Conservation (phyloP, 1,139 yeast species). For the Sugiyamaella neomexicana region DNA sequence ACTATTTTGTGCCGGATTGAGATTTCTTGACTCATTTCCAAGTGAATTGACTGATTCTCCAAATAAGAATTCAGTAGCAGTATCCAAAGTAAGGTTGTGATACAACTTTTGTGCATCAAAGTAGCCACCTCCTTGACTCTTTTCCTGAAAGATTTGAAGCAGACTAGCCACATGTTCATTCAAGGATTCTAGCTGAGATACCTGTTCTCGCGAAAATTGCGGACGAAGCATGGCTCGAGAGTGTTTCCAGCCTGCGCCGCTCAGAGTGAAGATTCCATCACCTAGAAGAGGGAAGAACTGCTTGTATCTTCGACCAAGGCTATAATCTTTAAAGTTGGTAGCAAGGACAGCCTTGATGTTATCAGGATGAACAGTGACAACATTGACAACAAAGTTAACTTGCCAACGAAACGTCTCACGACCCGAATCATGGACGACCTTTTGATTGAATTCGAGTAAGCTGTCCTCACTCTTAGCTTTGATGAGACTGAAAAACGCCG, state of each 20-base stretch:
- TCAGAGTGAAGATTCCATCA: conserved; percentile 58
- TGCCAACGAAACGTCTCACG: conserved; percentile 24
- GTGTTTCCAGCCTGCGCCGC: conserved; percentile 59
- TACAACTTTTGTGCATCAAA: conserved; percentile 54
- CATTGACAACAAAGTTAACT: conserved; percentile 21
- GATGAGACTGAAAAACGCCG: conserved; percentile 14
- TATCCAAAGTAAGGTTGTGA: conserved; percentile 55
- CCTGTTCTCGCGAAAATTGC: conserved; percentile 57
- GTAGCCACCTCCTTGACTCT: conserved; percentile 19
- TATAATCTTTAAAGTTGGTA: conserved; percentile 51
- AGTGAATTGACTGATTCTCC: conserved; percentile 55
- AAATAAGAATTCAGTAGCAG: conserved; percentile 60
- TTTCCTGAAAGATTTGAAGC: conserved; percentile 18
- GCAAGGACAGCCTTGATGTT: conserved; percentile 41
- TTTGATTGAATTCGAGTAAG: conserved; percentile 13
- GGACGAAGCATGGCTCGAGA: conserved; percentile 60
- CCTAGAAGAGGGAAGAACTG: conserved; percentile 50
- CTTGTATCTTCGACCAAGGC: conserved; percentile 51
- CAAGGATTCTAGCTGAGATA: conserved; percentile 50
- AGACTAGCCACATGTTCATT: conserved; percentile 36
- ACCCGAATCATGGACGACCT: conserved; percentile 4
- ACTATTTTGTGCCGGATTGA: conserved; percentile 5
- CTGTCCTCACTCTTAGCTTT: conserved; percentile 16
- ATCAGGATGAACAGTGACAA: conserved; percentile 51
- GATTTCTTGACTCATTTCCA: conserved; percentile 33